A percentile compares a stretch with the other conserved stretches of the same genome.
Evolutionary conservation across 305 asterid genomes (phyloP).

Genomic region (Fraxinus nigra): DNA sequence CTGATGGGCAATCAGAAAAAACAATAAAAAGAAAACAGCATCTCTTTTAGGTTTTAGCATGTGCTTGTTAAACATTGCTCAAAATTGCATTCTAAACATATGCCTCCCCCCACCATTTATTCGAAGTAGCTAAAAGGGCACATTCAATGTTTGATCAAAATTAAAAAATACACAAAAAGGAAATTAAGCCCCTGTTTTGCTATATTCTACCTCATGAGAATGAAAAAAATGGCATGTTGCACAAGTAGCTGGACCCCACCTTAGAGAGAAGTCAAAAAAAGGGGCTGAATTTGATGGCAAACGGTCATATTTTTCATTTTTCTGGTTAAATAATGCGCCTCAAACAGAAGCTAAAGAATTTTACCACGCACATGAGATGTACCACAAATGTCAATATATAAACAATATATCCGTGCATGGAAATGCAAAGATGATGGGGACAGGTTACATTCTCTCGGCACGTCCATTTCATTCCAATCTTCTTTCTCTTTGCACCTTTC

Average conservation of each 20-base stretch:
- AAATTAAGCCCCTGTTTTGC: neutral
- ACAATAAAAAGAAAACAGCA: neutral
- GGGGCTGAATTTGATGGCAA: too few species aligned
- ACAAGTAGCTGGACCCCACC: too few species aligned
- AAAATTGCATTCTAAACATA: neutral
- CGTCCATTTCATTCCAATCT: neutral
- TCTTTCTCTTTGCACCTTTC: neutral
- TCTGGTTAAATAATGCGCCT: too few species aligned
- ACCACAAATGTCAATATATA: neutral
- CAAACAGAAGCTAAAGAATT: neutral
- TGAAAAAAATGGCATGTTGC: too few species aligned
- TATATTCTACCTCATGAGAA: too few species aligned
- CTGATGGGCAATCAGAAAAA: too few species aligned
- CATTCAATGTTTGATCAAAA: neutral
- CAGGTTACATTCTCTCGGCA: neutral
- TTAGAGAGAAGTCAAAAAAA: too few species aligned
- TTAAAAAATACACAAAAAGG: neutral
- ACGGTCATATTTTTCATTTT: too few species aligned
- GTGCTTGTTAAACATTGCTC: neutral
- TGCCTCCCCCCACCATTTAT: neutral
- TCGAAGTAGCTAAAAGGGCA: neutral
- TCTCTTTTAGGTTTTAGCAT: neutral
- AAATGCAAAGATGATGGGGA: neutral
- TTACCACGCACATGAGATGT: neutral
- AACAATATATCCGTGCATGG: neutral